A percentile compares a stretch with the other conserved stretches of the same genome.
Evolutionary conservation across 148 eudicot species (phyloP).

Genomic region (Diospyros lotus): DNA sequence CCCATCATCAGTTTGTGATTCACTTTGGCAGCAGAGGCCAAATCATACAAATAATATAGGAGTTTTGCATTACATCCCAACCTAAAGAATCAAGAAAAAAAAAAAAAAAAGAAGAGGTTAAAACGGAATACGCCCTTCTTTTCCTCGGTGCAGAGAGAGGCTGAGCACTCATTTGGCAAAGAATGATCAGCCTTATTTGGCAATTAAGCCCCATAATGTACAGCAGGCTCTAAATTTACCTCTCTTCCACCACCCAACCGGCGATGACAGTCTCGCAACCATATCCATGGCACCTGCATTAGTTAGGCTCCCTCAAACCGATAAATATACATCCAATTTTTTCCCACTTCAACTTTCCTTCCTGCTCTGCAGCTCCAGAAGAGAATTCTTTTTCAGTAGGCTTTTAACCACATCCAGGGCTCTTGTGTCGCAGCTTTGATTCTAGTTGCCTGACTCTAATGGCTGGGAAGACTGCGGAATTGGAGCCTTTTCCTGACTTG

Average conservation of each 20-base stretch:
- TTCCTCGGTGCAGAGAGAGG: slow-evolving; percentile 6
- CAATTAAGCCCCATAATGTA: slow-evolving; percentile 26
- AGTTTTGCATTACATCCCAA: slow-evolving; percentile 7
- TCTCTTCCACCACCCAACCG: neutral
- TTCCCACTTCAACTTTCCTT: slow-evolving; percentile 15
- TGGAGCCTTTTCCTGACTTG: slow-evolving; percentile 10
- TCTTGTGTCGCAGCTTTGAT: slow-evolving; percentile 7
- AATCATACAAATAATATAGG: neutral
- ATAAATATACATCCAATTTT: neutral
- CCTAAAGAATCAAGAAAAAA: slow-evolving; percentile 1
- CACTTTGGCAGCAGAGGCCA: slow-evolving; percentile 9
- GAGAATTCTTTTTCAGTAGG: slow-evolving; percentile 16
- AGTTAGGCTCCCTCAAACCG: neutral
- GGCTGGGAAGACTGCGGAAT: slow-evolving; percentile 5
- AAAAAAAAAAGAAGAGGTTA: slow-evolving; percentile 9
- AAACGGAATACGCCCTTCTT: slow-evolving; percentile 2
- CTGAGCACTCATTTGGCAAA: slow-evolving; percentile 21
- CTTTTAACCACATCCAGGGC: slow-evolving; percentile 18
- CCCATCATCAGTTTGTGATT: slow-evolving; percentile 5
- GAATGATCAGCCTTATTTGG: slow-evolving; percentile 39
- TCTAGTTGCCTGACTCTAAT: slow-evolving; percentile 14
- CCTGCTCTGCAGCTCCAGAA: slow-evolving; percentile 14
- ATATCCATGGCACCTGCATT: slow-evolving; percentile 10
- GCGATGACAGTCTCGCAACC: slow-evolving; percentile 9
- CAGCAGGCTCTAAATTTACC: slow-evolving; percentile 18